Conservation (phyloP, 1,284 basidiomycete genomes). For the Fomitopsis schrenkii region DNA sequence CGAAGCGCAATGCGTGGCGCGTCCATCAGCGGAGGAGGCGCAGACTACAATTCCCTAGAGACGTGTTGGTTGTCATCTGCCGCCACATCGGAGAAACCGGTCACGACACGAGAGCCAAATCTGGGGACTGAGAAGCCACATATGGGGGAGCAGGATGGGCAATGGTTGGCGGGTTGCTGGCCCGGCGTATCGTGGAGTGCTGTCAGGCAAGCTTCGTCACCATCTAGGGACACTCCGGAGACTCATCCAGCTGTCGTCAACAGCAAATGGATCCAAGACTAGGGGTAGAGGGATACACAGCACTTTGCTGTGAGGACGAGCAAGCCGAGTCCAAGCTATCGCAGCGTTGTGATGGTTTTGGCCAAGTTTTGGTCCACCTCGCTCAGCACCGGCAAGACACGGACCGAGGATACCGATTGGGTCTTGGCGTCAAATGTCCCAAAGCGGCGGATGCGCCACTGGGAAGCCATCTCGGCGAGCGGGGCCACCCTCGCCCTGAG, state of each 20-base stretch:
- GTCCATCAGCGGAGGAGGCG: background rate
- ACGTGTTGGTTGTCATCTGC: background rate
- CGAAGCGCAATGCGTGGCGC: background rate
- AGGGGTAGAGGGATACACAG: background rate
- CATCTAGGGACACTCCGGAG: background rate
- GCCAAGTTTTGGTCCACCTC: background rate
- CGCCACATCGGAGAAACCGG: background rate
- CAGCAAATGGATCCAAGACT: background rate
- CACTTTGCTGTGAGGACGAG: background rate
- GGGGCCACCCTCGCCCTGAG: background rate
- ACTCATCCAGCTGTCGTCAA: background rate
- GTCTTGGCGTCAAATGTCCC: conserved; percentile 2
- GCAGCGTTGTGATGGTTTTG: background rate
- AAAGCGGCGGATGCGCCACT: background rate
- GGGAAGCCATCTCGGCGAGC: background rate
- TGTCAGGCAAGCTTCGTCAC: background rate
- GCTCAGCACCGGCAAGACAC: background rate
- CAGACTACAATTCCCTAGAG: background rate
- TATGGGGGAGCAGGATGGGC: background rate
- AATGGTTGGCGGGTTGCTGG: background rate
- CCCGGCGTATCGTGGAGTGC: background rate
- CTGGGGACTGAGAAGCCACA: background rate
- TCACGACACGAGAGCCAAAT: background rate
- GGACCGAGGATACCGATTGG: conserved; percentile 5
- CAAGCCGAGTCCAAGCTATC: background rate